These are phyloP conservation scores for Ophiocordyceps australis DNA, from an alignment of 2,329 filamentous ascomycete species.

Conservation along the genomic window DNA sequence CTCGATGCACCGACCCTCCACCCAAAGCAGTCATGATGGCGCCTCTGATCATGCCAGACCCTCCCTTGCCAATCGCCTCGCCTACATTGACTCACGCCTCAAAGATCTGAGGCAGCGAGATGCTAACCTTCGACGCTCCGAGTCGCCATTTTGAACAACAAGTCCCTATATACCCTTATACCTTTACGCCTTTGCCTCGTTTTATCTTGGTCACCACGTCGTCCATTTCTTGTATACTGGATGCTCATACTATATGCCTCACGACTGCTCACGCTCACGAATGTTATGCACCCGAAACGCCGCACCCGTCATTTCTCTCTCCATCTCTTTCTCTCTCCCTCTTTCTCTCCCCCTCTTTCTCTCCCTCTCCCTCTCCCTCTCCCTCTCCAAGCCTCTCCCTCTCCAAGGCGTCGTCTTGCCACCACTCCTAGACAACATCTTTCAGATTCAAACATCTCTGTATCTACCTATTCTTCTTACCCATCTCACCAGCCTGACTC, in stretches of 20 bases:
- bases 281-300: no score
- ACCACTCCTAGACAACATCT: no score
- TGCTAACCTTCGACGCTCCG: constrained; percentile 21
- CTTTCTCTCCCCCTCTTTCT: constrained; percentile 1
- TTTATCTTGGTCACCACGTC: no score
- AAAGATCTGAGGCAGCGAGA: constrained; percentile 31
- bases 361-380: no score
- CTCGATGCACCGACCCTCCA: constrained; percentile 33
- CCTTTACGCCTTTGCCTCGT: no score
- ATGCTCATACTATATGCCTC: constrained; percentile 5
- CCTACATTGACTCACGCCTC: constrained; percentile 39
- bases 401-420: no score
- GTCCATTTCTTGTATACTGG: constrained; percentile 4
- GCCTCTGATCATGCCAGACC: constrained; percentile 17
- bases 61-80: constrained; percentile 30
- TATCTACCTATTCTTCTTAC: no score
- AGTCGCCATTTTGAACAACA: constrained; percentile 30
- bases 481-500: no score
- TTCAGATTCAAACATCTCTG: no score
- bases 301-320: constrained; percentile 1
- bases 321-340: constrained; percentile 2
- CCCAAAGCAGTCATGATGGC: no score
- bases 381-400: no score
- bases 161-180: no score
- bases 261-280: constrained; percentile 3